Evolutionary conservation across 768 basidiomycete genomes (phyloP).

Genomic region (Boletus insuetus): DNA sequence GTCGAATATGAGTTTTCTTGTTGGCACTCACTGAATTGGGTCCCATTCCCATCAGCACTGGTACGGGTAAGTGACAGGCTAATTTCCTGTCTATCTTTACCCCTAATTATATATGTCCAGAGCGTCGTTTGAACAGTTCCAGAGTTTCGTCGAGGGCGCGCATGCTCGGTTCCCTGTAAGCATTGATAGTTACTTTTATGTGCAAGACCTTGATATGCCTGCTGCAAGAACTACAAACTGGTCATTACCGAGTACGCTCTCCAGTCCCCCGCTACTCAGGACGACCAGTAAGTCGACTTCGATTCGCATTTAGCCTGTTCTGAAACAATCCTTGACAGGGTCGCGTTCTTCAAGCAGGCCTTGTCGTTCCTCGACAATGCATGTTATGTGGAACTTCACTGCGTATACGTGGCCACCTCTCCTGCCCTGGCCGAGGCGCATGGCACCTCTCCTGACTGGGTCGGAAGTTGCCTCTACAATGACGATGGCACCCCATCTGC

Average conservation of each 20-base stretch:
- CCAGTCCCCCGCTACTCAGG: conserved; percentile 27
- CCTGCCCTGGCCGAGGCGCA: conserved; percentile 24
- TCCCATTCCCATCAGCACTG: conserved; percentile 18
- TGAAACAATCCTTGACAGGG: conserved; percentile 16
- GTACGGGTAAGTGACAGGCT: conserved; percentile 24
- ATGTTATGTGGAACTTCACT: conserved; percentile 33
- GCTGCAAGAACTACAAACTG: conserved; percentile 19
- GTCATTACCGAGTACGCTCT: conserved; percentile 36
- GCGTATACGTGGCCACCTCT: conserved; percentile 36
- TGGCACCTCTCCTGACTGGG: conserved; percentile 17
- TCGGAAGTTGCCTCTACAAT: conserved; percentile 32
- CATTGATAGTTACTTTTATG: neutral
- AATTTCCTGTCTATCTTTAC: neutral
- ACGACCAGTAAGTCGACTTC: conserved; percentile 24
- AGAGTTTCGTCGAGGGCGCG: conserved; percentile 25
- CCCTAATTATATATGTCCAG: conserved; percentile 16
- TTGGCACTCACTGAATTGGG: neutral
- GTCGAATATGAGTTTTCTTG: neutral
- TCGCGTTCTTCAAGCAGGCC: conserved; percentile 34
- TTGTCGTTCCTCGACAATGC: conserved; percentile 34
- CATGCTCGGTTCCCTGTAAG: conserved; percentile 30
- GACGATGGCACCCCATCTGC: conserved; percentile 26
- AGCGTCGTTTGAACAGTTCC: conserved; percentile 26
- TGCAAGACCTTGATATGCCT: conserved; percentile 1
- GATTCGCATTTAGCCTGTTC: neutral